Evolutionary conservation across 768 basidiomycete genomes (phyloP).

Genomic region (Obba rivulosa): DNA sequence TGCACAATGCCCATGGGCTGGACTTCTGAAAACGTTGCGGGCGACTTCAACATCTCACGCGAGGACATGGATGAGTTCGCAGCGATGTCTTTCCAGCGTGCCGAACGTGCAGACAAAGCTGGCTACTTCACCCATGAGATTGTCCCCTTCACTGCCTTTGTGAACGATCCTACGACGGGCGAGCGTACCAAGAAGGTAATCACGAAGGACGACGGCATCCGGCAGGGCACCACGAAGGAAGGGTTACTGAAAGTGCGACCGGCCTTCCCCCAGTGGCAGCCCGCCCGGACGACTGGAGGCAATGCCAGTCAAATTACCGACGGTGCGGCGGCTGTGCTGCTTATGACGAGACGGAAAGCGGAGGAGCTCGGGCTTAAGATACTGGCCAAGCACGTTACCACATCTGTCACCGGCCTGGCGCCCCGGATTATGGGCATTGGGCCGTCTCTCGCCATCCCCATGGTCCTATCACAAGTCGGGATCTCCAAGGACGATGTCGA

Average conservation of each 20-base stretch:
- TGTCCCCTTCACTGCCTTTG: constrained; percentile 66
- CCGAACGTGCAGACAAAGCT: constrained; percentile 64
- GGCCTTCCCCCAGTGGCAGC: constrained; percentile 84
- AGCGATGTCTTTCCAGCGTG: constrained; percentile 71
- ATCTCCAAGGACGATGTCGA: constrained; percentile 68
- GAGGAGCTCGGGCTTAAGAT: constrained; percentile 68
- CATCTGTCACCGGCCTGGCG: constrained; percentile 63
- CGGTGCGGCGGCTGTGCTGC: constrained; percentile 72
- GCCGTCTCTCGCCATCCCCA: constrained; percentile 79
- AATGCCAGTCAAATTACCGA: constrained; percentile 86
- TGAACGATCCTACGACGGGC: constrained; percentile 52
- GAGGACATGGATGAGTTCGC: constrained; percentile 75
- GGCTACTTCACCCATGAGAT: constrained; percentile 69
- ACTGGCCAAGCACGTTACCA: constrained; percentile 76
- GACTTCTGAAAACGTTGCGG: constrained; percentile 84
- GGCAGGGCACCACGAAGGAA: constrained; percentile 68
- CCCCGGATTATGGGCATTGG: constrained; percentile 90
- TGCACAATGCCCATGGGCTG: constrained; percentile 78
- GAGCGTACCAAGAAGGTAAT: constrained; percentile 48
- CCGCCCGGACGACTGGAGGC: constrained; percentile 69
- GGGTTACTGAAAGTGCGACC: constrained; percentile 56
- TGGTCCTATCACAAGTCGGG: constrained; percentile 62
- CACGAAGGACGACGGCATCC: constrained; percentile 71
- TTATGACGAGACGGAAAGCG: constrained; percentile 80
- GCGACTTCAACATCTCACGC: constrained; percentile 64